Conservation (phyloP, 345 rosid species). For the Theobroma cacao region DNA sequence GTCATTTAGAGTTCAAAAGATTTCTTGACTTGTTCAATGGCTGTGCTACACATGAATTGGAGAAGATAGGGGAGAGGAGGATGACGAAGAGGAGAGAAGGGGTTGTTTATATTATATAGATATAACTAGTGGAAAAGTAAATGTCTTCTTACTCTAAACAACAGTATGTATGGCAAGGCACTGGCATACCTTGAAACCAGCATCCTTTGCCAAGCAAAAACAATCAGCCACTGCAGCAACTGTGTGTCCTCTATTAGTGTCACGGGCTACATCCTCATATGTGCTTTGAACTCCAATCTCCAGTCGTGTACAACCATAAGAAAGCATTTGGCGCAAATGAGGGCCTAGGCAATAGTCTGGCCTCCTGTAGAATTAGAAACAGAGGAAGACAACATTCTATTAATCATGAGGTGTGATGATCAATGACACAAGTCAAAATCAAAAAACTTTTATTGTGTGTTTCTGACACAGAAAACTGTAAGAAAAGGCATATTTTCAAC, state of each 20-base stretch:
- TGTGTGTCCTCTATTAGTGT: slow-evolving; percentile 97
- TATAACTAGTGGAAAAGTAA: not conserved
- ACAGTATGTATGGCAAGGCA: slow-evolving; percentile 6
- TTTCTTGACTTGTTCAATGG: not conserved
- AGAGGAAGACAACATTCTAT: slow-evolving; percentile 11
- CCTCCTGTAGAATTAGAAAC: slow-evolving; percentile 56
- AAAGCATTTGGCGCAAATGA: slow-evolving; percentile 94
- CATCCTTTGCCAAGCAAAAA: slow-evolving; percentile 96
- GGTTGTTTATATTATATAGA: not conserved
- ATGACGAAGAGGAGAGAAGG: not conserved
- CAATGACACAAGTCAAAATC: not conserved
- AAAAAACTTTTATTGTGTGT: not conserved
- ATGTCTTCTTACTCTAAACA: not conserved
- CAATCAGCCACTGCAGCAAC: slow-evolving; percentile 99
- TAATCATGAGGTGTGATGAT: not conserved
- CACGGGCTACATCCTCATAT: slow-evolving; percentile 97
- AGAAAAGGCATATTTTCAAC: not conserved
- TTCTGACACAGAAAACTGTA: not conserved
- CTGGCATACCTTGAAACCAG: slow-evolving; percentile 85
- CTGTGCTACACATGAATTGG: not conserved
- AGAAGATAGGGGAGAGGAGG: not conserved
- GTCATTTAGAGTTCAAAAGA: not conserved
- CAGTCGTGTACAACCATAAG: slow-evolving; percentile 91
- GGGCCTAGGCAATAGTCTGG: slow-evolving; percentile 73
- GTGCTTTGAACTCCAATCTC: slow-evolving; percentile 99